Evolutionary conservation across 345 rosid genomes (phyloP), one percentile per base, ranked within the genome.

Genomic region (Eutrema heterophyllum): DNA sequence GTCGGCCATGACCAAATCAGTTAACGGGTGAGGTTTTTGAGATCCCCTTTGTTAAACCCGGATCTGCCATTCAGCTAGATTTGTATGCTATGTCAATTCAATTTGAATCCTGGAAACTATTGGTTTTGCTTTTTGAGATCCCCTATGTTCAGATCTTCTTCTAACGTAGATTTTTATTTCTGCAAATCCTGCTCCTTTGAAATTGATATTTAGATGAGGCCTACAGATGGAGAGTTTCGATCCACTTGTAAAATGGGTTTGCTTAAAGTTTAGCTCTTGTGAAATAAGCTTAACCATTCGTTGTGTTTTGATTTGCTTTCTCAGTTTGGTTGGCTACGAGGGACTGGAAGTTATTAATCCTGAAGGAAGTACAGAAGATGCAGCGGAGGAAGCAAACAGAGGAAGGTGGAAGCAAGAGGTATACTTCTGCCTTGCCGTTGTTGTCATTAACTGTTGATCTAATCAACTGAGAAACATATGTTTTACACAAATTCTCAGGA

Each of bases 321-420:
- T 52, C 77, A 95, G 98, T 50, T 66, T 92, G 78, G 35, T 90
- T 68, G 88, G 89, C 29, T 90, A 95, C 75, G 98, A 95, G 78
- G 99, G 99, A 5, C 71, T 95, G 46, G 98, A 95, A 83, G 98
- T 95, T 70, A 78, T 92, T 44, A 92, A 95, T 75, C 99, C 98
- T 1, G 99, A 95, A 76, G 99, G 99, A 75, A 87, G 96, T 72
- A 92, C 87, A 21, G 98, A 92, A 29, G 99, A 95, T 64, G 96
- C 94, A 27, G 99, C 84, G 63, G 98, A 90, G 77, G 98, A 95
- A 85, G 99, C 99, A 64, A 86, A 67, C 61, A 86, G 56, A 80
- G 99, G 99, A 80, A 87, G 98, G 80, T 95, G 99, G 99, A 89
- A 72, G 66, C 94, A 89, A 71, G 98, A 92, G 94, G 98, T 89